phyloP scores from a whole-genome alignment of 495 filamentous ascomycete species.

The Oidiodendron maius region DNA sequence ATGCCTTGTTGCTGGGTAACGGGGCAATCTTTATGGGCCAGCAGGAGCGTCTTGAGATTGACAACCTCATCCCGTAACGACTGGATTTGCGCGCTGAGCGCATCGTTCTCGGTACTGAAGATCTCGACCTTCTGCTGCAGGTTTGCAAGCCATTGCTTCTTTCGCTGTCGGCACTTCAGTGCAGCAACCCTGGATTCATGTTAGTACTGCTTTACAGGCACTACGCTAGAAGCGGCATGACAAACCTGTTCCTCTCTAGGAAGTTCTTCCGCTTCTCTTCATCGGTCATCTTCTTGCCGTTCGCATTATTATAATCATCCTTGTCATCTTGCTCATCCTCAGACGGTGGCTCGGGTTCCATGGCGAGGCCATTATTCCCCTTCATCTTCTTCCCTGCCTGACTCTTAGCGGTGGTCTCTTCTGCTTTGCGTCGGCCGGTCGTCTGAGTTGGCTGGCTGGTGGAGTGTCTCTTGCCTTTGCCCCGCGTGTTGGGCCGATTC shows the following conservation, averaged over 20 bases:
- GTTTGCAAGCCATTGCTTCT: slow-evolving; percentile 98
- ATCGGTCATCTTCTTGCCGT: slow-evolving; percentile 91
- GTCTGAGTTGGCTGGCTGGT: slow-evolving; percentile 18
- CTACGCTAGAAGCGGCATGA: slow-evolving; percentile 17
- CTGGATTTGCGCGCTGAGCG: slow-evolving; percentile 73
- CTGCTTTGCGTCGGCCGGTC: slow-evolving; percentile 67
- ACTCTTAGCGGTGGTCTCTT: slow-evolving; percentile 62
- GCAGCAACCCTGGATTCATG: slow-evolving; percentile 72
- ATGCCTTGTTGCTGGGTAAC: slow-evolving; percentile 80
- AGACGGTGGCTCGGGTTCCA: slow-evolving; percentile 46
- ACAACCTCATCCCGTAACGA: slow-evolving; percentile 89
- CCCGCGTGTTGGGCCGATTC: slow-evolving; percentile 55
- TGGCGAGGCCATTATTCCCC: slow-evolving; percentile 42
- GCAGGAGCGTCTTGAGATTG: slow-evolving; percentile 84
- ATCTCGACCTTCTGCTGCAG: slow-evolving; percentile 92
- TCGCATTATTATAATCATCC: slow-evolving; percentile 49
- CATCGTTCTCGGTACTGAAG: slow-evolving; percentile 86
- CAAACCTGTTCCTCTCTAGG: slow-evolving; percentile 90
- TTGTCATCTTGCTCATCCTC: slow-evolving; percentile 48
- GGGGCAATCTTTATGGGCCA: slow-evolving; percentile 96
- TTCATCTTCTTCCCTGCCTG: slow-evolving; percentile 69
- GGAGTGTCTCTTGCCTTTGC: slow-evolving; percentile 62
- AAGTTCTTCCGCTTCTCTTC: slow-evolving; percentile 99
- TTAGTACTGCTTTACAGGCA: not conserved
- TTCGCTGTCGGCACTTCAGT: slow-evolving; percentile 93